phyloP scores from a whole-genome alignment of 2,329 filamentous ascomycete species.

The Cadophora luteo-olivacea region DNA sequence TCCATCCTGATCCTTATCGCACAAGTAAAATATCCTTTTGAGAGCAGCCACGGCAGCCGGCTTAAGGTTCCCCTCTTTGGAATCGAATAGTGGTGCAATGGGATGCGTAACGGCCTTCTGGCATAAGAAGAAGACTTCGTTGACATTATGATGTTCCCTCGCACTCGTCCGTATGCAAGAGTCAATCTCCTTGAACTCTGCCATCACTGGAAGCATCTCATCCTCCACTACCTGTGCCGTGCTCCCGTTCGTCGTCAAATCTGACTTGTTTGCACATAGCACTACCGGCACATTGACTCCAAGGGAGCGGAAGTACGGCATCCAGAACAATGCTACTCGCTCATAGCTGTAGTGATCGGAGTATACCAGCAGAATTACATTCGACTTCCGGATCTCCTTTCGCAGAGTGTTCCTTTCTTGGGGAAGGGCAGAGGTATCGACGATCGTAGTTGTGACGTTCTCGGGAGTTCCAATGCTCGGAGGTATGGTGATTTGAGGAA shows the following conservation, averaged over 20 bases:
- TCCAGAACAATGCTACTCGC: conserved; percentile 94
- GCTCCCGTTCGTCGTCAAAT: conserved; percentile 75
- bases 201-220: conserved; percentile 98
- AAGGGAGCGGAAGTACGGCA: conserved; percentile 95
- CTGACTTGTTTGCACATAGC: conserved; percentile 96
- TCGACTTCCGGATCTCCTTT: conserved; percentile 95
- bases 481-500: conserved; percentile 94
- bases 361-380: conserved; percentile 96
- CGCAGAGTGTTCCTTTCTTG: conserved; percentile 90
- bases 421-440: conserved; percentile 94
- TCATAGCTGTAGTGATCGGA: conserved; percentile 99
- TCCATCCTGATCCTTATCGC: conserved; percentile 95
- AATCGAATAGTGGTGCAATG: conserved; percentile 94
- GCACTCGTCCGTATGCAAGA: conserved; percentile 96
- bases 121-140: conserved; percentile 96
- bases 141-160: conserved; percentile 90
- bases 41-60: conserved; percentile 87
- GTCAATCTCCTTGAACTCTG: conserved; percentile 98
- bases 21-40: conserved; percentile 91
- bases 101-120: conserved; percentile 98
- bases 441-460: conserved; percentile 95
- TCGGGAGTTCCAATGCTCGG: conserved; percentile 92
- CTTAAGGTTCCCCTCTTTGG: conserved; percentile 89
- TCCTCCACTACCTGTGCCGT: conserved; percentile 90
- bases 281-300: conserved; percentile 99